These are phyloP conservation scores for Arabidopsis arenosa DNA, from an alignment of 345 rosid species.

Conservation along the genomic window DNA sequence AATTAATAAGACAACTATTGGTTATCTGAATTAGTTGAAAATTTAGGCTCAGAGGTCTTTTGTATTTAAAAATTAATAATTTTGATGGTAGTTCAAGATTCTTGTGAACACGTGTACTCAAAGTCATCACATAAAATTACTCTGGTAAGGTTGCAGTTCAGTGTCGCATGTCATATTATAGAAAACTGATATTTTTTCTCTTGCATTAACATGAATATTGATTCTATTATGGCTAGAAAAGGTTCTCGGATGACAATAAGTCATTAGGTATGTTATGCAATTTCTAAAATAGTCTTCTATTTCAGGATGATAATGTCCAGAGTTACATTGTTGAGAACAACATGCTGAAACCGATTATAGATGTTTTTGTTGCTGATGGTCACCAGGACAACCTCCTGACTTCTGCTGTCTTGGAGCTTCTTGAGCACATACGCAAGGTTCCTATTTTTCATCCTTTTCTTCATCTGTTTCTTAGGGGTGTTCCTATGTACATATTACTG, in stretches of 20 bases:
- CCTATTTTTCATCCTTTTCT: constrained; percentile 21
- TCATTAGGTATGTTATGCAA: constrained; percentile 21
- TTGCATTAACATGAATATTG: neutral
- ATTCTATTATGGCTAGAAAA: neutral
- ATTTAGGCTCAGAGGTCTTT: neutral
- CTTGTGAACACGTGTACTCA: constrained; percentile 7
- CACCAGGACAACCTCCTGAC: constrained; percentile 73
- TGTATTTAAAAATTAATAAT: neutral
- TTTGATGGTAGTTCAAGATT: constrained; percentile 5
- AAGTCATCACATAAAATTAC: constrained; percentile 8
- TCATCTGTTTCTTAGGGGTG: constrained; percentile 30
- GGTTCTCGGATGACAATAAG: neutral
- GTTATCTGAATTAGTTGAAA: constrained; percentile 25
- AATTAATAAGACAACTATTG: constrained; percentile 1
- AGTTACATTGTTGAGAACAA: constrained; percentile 76
- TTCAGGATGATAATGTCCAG: constrained; percentile 82
- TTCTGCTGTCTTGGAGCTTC: constrained; percentile 79
- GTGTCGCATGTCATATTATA: constrained; percentile 21
- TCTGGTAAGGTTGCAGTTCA: constrained; percentile 15
- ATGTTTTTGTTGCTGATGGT: constrained; percentile 74
- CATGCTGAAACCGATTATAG: constrained; percentile 77
- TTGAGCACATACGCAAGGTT: constrained; percentile 88
- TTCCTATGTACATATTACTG: constrained; percentile 31
- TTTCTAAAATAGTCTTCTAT: constrained; percentile 24
- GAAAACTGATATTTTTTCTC: neutral